phyloP scores from a whole-genome alignment of 2,329 filamentous ascomycete species.

The Septoria linicola region DNA sequence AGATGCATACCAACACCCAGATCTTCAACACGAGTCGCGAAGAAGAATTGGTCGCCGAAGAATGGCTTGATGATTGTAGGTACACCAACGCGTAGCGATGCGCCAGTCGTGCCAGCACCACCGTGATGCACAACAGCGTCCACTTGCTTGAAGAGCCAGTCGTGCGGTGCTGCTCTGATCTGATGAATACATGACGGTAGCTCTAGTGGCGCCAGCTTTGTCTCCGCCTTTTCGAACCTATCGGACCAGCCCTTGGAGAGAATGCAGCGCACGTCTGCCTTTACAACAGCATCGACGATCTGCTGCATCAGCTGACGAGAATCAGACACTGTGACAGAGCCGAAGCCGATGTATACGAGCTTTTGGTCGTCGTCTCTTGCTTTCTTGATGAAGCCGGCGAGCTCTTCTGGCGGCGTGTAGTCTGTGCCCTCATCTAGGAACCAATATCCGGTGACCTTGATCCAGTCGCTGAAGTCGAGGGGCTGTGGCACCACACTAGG shows the following conservation, averaged over 20 bases:
- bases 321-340: conserved; percentile 90
- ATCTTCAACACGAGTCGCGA: conserved; percentile 84
- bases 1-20: conserved; percentile 87
- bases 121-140: conserved; percentile 95
- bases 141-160: conserved; percentile 93
- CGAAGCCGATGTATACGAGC: conserved; percentile 94
- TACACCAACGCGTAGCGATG: conserved; percentile 83
- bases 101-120: conserved; percentile 90
- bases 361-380: conserved; percentile 82
- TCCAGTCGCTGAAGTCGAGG: conserved; percentile 95
- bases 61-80: conserved; percentile 95
- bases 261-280: conserved; percentile 91
- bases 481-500: conserved; percentile 91
- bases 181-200: conserved; percentile 78
- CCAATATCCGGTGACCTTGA: conserved; percentile 96
- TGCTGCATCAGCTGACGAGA: conserved; percentile 84
- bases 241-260: conserved; percentile 98
- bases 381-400: conserved; percentile 77
- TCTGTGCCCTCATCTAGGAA: conserved; percentile 76
- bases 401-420: conserved; percentile 73
- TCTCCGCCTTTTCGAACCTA: conserved; percentile 60
- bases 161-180: conserved; percentile 89
- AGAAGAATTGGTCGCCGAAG: conserved; percentile 98
- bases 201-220: conserved; percentile 61
- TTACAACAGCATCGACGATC: conserved; percentile 86